phyloP scores from a whole-genome alignment of 2,329 filamentous ascomycete genomes.

The Tolypocladium endophyticum region DNA sequence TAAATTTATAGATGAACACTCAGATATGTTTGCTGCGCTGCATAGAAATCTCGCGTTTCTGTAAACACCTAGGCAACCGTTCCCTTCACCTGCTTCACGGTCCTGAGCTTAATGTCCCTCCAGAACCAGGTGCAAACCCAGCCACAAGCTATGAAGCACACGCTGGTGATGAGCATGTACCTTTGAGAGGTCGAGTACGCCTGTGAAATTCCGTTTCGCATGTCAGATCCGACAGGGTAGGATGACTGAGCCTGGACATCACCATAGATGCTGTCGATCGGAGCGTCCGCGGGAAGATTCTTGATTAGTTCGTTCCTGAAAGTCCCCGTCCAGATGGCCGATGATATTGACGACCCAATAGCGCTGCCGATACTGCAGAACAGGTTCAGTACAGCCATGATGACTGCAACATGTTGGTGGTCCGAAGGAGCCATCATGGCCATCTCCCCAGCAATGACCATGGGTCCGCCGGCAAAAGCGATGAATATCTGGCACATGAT shows the following conservation, averaged over 20 bases:
- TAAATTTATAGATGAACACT: no score
- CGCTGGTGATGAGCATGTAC: constrained; percentile 39
- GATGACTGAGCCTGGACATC: constrained; percentile 40
- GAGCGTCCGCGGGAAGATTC: constrained; percentile 35
- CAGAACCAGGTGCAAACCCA: constrained; percentile 28
- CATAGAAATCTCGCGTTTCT: background rate
- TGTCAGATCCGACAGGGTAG: constrained; percentile 38
- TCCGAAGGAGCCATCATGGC: constrained; percentile 48
- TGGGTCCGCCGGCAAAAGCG: constrained; percentile 46
- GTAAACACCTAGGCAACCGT: constrained; percentile 19
- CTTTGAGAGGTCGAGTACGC: constrained; percentile 48
- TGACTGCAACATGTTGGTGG: constrained; percentile 51
- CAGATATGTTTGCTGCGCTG: no score
- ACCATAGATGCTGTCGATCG: constrained; percentile 33
- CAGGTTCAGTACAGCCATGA: constrained; percentile 50
- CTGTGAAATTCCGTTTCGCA: constrained; percentile 43
- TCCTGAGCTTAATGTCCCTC: constrained; percentile 40
- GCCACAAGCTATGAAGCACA: constrained; percentile 29
- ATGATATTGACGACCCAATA: constrained; percentile 48
- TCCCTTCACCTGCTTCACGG: constrained; percentile 29
- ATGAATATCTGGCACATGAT: constrained; percentile 54
- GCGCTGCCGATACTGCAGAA: constrained; percentile 50
- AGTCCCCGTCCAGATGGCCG: constrained; percentile 53
- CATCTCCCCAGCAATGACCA: constrained; percentile 51
- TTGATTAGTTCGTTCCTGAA: constrained; percentile 39